A percentile compares a stretch with the other conserved stretches of the same genome.
phyloP scores from a whole-genome alignment of 169 alveolate genomes.

The Cryptosporidium parvum region DNA sequence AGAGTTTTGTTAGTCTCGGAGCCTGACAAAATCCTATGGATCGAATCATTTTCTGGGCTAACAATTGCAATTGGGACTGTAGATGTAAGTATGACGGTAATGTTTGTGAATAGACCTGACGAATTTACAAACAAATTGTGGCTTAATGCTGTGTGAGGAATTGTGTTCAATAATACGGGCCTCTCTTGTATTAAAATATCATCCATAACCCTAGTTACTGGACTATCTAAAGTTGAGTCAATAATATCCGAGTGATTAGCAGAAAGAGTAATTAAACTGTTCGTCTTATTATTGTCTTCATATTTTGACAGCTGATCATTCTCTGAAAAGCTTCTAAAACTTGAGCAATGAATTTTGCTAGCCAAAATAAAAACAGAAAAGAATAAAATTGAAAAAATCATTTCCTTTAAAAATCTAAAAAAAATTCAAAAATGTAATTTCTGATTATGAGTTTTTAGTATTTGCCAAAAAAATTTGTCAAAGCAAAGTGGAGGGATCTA shows the following conservation, averaged over 20 bases:
- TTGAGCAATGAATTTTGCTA: constrained; percentile 10
- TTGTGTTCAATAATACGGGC: constrained; percentile 53
- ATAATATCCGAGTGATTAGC: neutral
- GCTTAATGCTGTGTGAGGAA: constrained; percentile 39
- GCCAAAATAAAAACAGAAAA: neutral
- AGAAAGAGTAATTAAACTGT: neutral
- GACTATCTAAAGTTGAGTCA: neutral
- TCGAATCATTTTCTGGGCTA: constrained; percentile 48
- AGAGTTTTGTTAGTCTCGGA: neutral
- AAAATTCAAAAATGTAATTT: neutral
- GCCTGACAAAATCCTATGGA: constrained; percentile 29
- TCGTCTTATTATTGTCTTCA: neutral
- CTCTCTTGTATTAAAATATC: constrained; percentile 40
- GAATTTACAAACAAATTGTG: constrained; percentile 44
- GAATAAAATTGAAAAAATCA: constrained; percentile 4
- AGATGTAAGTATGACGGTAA: constrained; percentile 52
- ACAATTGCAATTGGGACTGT: constrained; percentile 61
- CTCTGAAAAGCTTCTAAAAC: constrained; percentile 36
- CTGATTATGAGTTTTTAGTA: neutral
- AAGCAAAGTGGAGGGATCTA: neutral
- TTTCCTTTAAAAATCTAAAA: neutral
- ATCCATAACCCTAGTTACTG: constrained; percentile 2
- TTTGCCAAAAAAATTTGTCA: constrained; percentile 3
- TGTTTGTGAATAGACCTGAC: constrained; percentile 42
- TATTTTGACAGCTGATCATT: neutral